phyloP scores from a whole-genome alignment of 2,329 filamentous ascomycete genomes.

The Stenocarpella maydis region DNA sequence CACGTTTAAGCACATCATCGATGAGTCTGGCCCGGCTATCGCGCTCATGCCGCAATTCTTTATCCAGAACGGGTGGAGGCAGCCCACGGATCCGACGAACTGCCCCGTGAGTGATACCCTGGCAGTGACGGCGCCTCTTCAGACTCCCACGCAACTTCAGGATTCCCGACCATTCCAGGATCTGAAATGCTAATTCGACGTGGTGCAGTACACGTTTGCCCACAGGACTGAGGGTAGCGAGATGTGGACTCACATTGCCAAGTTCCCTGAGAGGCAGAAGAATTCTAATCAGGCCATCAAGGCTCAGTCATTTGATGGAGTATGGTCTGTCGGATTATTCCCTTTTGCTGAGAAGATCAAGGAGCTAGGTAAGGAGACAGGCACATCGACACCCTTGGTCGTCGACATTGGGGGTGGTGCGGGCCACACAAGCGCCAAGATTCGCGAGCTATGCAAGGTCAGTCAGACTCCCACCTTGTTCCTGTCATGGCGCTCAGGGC shows the following conservation, averaged over 20 bases:
- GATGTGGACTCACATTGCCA: constrained; percentile 17
- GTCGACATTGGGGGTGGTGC: constrained; percentile 23
- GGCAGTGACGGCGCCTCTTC: background rate
- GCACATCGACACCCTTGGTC: background rate
- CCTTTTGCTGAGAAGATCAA: constrained; percentile 20
- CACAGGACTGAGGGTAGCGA: constrained; percentile 9
- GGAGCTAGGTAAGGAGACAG: background rate
- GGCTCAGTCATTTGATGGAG: constrained; percentile 11
- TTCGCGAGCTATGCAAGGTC: constrained; percentile 20
- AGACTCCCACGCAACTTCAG: too few relatives aligned
- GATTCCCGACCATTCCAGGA: background rate
- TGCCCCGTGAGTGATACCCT: background rate
- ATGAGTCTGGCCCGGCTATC: constrained; percentile 5
- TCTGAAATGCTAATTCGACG: background rate
- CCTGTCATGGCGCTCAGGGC: background rate
- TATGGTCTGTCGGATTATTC: constrained; percentile 23
- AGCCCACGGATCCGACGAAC: constrained; percentile 1
- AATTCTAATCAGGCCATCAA: constrained; percentile 20
- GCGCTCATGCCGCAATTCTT: constrained; percentile 17
- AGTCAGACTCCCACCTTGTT: background rate
- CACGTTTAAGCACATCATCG: constrained; percentile 14
- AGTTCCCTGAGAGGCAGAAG: constrained; percentile 15
- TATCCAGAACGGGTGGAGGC: constrained; percentile 10
- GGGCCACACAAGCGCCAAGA: constrained; percentile 15
- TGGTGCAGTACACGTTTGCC: constrained; percentile 21